These are phyloP conservation scores for Flaveria trinervia DNA, from an alignment of 129 eudicot genomes.

Conservation along the genomic window DNA sequence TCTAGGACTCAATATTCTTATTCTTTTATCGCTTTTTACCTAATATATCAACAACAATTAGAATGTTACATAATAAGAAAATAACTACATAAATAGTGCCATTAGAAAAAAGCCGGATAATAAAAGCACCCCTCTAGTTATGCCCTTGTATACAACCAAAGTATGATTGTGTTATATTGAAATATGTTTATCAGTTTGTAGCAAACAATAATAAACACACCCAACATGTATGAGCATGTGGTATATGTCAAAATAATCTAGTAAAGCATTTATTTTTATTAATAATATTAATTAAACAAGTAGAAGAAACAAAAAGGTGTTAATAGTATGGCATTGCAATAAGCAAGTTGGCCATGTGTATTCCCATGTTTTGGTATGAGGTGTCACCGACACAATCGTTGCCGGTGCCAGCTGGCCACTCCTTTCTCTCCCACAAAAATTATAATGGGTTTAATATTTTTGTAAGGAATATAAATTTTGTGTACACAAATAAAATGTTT, in stretches of 20 bases:
- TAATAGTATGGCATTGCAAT: not conserved
- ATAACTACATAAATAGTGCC: no score
- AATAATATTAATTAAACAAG: not conserved
- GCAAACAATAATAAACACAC: not conserved
- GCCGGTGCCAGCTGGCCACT: slow-evolving; percentile 34
- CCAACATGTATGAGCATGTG: not conserved
- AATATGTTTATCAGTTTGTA: not conserved
- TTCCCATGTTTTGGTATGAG: slow-evolving; percentile 13
- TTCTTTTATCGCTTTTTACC: no score
- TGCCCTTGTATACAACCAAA: no score
- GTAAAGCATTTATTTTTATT: no score
- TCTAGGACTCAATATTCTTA: no score
- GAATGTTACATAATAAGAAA: no score
- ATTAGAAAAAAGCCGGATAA: no score
- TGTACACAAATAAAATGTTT: no score
- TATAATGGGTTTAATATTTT: not conserved
- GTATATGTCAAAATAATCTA: no score
- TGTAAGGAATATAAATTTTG: no score
- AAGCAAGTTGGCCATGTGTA: slow-evolving; percentile 32
- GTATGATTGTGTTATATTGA: not conserved
- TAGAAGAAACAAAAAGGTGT: slow-evolving; percentile 21
- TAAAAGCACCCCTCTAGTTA: no score
- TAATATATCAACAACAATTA: no score
- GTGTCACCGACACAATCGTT: slow-evolving; percentile 34
- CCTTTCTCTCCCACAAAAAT: slow-evolving; percentile 11